Conservation (phyloP, 129 eudicot genomes). For the Saussurea involucrata region DNA sequence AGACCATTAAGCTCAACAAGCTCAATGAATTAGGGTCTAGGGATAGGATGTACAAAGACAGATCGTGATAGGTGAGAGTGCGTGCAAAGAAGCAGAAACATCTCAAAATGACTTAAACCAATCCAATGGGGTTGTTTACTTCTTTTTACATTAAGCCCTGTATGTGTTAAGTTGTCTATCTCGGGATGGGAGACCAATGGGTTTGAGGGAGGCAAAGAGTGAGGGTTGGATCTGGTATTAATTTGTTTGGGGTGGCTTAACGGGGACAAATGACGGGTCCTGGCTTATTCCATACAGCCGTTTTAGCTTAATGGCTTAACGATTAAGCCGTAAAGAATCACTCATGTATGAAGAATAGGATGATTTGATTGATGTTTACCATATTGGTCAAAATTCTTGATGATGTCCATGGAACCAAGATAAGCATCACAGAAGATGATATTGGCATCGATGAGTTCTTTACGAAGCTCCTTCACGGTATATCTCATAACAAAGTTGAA, state of each 20-base stretch:
- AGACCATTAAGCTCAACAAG: too few relatives aligned
- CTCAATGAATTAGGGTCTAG: neutral
- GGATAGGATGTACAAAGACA: neutral
- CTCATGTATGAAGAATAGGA: neutral
- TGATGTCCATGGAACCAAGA: slow-evolving; percentile 79
- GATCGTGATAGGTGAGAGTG: neutral
- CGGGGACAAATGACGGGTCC: too few relatives aligned
- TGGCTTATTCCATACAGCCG: too few relatives aligned
- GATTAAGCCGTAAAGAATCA: too few relatives aligned
- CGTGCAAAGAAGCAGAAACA: neutral
- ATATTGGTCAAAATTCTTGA: slow-evolving; percentile 50
- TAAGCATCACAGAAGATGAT: slow-evolving; percentile 78
- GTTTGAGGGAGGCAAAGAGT: too few relatives aligned
- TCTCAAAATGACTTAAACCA: neutral
- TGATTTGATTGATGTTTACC: slow-evolving; percentile 51
- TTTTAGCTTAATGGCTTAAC: too few relatives aligned
- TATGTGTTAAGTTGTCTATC: too few relatives aligned
- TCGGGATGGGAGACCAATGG: too few relatives aligned
- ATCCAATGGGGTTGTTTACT: too few relatives aligned
- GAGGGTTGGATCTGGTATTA: too few relatives aligned
- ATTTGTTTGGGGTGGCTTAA: too few relatives aligned
- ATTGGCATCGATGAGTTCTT: slow-evolving; percentile 55
- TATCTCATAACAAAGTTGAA: slow-evolving; percentile 83
- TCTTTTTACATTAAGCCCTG: too few relatives aligned
- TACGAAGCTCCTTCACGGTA: slow-evolving; percentile 65